phyloP scores from a whole-genome alignment of 208 protist genomes.

The Leptomonas pyrrhocoris region DNA sequence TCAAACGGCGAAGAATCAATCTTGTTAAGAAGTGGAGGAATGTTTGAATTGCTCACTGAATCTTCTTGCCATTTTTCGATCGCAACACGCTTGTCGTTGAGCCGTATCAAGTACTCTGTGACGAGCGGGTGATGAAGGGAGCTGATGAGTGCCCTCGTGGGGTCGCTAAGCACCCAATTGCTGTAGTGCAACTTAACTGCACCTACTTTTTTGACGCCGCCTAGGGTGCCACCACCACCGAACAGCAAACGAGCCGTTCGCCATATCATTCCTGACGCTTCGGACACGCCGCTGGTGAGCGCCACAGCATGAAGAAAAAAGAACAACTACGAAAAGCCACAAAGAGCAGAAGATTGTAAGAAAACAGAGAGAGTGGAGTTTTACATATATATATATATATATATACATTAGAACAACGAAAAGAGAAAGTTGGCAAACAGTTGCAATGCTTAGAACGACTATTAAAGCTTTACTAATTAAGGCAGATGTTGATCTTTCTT shows the following conservation, averaged over 20 bases:
- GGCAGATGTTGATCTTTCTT: too few species aligned
- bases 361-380: too few species aligned
- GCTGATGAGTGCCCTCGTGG: constrained; percentile 50
- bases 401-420: too few species aligned
- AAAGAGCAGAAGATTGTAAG: too few species aligned
- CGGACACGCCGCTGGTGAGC: too few species aligned
- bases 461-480: too few species aligned
- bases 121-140: constrained; percentile 82
- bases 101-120: constrained; percentile 81
- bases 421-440: too few species aligned
- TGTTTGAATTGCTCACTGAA: constrained; percentile 8
- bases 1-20: constrained; percentile 62
- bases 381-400: too few species aligned
- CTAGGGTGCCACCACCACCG: constrained; percentile 81
- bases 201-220: constrained; percentile 72
- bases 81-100: constrained; percentile 55
- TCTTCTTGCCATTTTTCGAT: constrained; percentile 61
- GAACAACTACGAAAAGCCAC: not conserved
- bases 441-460: too few species aligned
- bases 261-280: constrained; percentile 18
- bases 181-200: constrained; percentile 53
- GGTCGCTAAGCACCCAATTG: constrained; percentile 62
- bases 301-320: not conserved
- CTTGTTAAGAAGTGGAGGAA: constrained; percentile 37
- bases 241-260: constrained; percentile 44